These are phyloP conservation scores for Rhodotorula sp. DNA, from an alignment of 1,284 basidiomycete genomes.

Conservation along the genomic window DNA sequence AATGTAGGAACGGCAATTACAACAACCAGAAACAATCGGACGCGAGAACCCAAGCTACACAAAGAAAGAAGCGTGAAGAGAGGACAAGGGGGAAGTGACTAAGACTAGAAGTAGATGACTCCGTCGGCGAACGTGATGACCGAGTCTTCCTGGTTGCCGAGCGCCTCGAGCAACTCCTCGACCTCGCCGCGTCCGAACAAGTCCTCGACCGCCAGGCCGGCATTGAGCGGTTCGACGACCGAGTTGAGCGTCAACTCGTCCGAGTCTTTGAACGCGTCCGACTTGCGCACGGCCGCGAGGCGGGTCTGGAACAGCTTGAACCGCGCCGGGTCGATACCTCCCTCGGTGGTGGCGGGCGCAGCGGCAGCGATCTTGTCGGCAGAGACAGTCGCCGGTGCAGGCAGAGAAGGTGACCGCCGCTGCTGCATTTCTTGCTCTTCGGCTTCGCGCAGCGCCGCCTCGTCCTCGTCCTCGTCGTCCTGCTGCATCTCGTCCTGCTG, in stretches of 20 bases:
- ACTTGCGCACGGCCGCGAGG: conserved; percentile 29
- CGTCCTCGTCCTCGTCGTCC: not conserved
- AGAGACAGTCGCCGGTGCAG: conserved; percentile 10
- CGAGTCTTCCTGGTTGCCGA: conserved; percentile 23
- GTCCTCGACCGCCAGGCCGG: conserved; percentile 15
- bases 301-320: conserved; percentile 35
- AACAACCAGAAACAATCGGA: not conserved
- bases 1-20: not conserved
- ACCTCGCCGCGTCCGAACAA: conserved; percentile 29
- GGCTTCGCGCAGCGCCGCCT: conserved; percentile 5
- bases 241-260: conserved; percentile 21
- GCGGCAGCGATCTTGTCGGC: conserved; percentile 21
- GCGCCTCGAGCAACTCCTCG: conserved; percentile 14
- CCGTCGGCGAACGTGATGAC: conserved; percentile 22
- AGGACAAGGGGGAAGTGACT: not conserved
- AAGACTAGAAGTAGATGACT: conserved; percentile 15
- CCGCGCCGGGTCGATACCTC: conserved; percentile 20
- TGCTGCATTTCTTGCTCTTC: not conserved
- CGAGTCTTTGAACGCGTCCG: conserved; percentile 19
- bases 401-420: not conserved
- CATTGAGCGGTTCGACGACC: conserved; percentile 31
- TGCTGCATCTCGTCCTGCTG: conserved; percentile 13
- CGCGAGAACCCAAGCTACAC: not conserved
- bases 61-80: no score
- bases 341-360: conserved; percentile 3